Percentiles rank a stretch among this genome's conserved stretches.
Conservation (phyloP, 495 filamentous ascomycete species). For the Aspergillus ostianus region DNA sequence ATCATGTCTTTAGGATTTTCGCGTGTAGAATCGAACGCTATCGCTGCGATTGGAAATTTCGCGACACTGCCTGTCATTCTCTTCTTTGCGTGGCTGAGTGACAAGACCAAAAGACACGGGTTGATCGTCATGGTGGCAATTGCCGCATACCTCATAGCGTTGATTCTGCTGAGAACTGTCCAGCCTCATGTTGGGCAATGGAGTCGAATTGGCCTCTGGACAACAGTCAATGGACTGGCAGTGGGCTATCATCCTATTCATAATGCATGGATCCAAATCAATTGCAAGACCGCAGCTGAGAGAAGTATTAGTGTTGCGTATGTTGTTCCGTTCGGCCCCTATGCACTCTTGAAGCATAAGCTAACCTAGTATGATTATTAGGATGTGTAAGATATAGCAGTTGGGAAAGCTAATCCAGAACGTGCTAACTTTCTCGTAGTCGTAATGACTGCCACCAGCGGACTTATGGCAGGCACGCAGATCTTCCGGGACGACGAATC, state of each 20-base stretch:
- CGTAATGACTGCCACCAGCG: too few relatives aligned
- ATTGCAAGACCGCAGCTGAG: slow-evolving; percentile 24
- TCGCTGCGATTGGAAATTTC: slow-evolving; percentile 33
- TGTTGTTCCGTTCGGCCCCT: slow-evolving; percentile 10
- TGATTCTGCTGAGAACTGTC: slow-evolving; percentile 18
- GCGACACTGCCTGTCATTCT: slow-evolving; percentile 32
- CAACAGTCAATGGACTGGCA: slow-evolving; percentile 27
- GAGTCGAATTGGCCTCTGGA: slow-evolving; percentile 31
- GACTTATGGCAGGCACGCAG: too few relatives aligned
- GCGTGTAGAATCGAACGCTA: slow-evolving; percentile 30
- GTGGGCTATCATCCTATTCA: slow-evolving; percentile 38
- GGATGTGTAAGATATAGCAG: too few relatives aligned
- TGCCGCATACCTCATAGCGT: slow-evolving; percentile 19
- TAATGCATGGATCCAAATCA: slow-evolving; percentile 37
- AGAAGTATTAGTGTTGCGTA: slow-evolving; percentile 33
- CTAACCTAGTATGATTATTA: too few relatives aligned
- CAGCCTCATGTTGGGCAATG: slow-evolving; percentile 21
- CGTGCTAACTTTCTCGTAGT: slow-evolving; percentile 21
- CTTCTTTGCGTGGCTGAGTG: slow-evolving; percentile 31
- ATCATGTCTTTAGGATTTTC: slow-evolving; percentile 35
- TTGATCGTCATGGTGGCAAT: slow-evolving; percentile 26
- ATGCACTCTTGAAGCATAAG: too few relatives aligned
- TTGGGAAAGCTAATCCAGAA: too few relatives aligned
- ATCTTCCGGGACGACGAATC: too few relatives aligned
- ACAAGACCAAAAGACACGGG: slow-evolving; percentile 21